Evolutionary conservation across 371 early-diverging fungal species (phyloP).

Genomic region (Mucor plumbeus): DNA sequence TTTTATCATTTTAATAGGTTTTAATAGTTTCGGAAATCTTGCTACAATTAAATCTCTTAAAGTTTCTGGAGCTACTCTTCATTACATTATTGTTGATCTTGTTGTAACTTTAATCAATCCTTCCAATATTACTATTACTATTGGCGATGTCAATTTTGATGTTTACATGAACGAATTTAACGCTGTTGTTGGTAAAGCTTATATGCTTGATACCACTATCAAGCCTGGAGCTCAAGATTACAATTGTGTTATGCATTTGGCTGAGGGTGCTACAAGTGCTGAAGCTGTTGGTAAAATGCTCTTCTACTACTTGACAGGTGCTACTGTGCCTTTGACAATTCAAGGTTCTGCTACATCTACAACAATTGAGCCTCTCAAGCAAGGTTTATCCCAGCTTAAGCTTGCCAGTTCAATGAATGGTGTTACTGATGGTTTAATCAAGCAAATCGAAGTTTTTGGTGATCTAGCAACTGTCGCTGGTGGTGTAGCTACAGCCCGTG

Average conservation of each 20-base stretch:
- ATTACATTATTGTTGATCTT: constrained; percentile 43
- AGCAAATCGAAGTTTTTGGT: too few species aligned
- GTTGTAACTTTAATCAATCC: constrained; percentile 54
- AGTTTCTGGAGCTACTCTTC: constrained; percentile 48
- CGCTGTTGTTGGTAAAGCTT: constrained; percentile 43
- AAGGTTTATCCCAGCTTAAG: constrained; percentile 44
- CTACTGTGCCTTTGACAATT: constrained; percentile 50
- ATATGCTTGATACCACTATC: constrained; percentile 45
- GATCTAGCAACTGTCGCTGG: too few species aligned
- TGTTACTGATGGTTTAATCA: too few species aligned
- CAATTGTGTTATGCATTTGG: constrained; percentile 42
- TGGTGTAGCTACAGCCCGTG: too few species aligned
- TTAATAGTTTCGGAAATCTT: constrained; percentile 50
- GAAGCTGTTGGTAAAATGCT: constrained; percentile 37
- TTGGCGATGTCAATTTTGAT: constrained; percentile 57
- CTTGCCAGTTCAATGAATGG: constrained; percentile 51
- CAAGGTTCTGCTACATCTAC: constrained; percentile 47
- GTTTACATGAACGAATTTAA: constrained; percentile 41
- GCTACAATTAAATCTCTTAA: constrained; percentile 42
- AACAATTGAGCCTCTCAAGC: constrained; percentile 45
- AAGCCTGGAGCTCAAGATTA: constrained; percentile 56
- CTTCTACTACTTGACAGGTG: constrained; percentile 43
- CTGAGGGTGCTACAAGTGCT: constrained; percentile 28
- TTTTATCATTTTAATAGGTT: constrained; percentile 31
- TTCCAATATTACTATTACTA: constrained; percentile 56